phyloP scores from a whole-genome alignment of 257 asterid genomes.

The Euphrasia confusa region DNA sequence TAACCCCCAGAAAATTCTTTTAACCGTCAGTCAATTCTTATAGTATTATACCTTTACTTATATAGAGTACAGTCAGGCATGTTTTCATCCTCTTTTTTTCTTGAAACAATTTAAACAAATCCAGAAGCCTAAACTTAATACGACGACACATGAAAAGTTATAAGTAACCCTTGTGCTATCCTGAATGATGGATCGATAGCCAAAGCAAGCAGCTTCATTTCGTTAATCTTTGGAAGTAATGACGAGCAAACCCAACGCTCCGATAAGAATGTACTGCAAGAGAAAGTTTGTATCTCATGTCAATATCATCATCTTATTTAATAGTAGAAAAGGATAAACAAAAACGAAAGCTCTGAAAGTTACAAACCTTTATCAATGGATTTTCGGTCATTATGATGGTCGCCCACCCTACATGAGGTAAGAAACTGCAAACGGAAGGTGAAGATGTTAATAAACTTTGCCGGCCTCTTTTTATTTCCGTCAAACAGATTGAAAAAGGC shows the following conservation, averaged over 20 bases:
- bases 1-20: no score
- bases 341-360: background rate
- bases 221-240: slow-evolving; percentile 45
- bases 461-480: no score
- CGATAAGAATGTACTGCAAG: slow-evolving; percentile 55
- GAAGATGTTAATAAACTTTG: background rate
- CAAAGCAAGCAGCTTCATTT: background rate
- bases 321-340: background rate
- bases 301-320: slow-evolving; percentile 1
- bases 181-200: no score
- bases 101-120: no score
- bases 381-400: slow-evolving; percentile 70
- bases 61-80: no score
- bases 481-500: no score
- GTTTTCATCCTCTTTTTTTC: no score
- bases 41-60: no score
- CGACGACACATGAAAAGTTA: no score
- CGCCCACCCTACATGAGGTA: slow-evolving; percentile 68
- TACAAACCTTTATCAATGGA: slow-evolving; percentile 58
- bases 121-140: no score
- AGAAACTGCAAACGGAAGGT: slow-evolving; percentile 39
- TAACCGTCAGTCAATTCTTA: no score
- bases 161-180: no score
- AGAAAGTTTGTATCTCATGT: background rate
- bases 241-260: slow-evolving; percentile 47